These are phyloP conservation scores for Vaccinium macrocarpon DNA, from an alignment of 148 eudicot genomes.

Conservation along the genomic window DNA sequence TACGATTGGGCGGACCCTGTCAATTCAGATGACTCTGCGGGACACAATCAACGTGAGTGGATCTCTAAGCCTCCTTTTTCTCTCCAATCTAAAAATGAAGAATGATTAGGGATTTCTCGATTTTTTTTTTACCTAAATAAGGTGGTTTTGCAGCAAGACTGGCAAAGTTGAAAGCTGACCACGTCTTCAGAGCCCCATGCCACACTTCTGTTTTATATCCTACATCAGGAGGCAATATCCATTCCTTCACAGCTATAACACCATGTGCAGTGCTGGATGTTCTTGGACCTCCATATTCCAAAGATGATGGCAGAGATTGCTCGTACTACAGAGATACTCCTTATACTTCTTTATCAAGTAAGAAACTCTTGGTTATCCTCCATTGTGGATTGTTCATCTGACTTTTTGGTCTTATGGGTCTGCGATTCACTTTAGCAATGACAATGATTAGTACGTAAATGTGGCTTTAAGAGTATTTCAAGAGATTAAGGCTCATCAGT, in stretches of 20 bases:
- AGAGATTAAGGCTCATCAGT: background rate
- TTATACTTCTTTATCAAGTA: conserved; percentile 37
- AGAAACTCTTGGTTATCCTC: conserved; percentile 20
- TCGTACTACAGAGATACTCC: conserved; percentile 55
- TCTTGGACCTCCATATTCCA: conserved; percentile 84
- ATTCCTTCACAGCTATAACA: conserved; percentile 70
- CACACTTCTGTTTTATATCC: conserved; percentile 76
- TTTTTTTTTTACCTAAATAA: background rate
- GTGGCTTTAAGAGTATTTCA: background rate
- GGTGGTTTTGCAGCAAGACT: conserved; percentile 49
- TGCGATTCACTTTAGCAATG: background rate
- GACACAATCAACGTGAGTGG: conserved; percentile 44
- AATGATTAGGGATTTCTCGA: background rate
- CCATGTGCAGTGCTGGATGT: conserved; percentile 89
- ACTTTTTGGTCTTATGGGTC: background rate
- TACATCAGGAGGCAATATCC: conserved; percentile 87
- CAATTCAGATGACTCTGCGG: conserved; percentile 14
- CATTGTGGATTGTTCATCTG: background rate
- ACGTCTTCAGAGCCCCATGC: conserved; percentile 59
- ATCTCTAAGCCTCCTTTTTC: background rate
- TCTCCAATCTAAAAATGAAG: background rate
- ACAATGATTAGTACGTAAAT: background rate
- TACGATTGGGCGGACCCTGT: conserved; percentile 65
- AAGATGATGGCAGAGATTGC: conserved; percentile 78
- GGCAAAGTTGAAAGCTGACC: conserved; percentile 52